Percentiles rank a stretch among this genome's conserved stretches.
Conservation (phyloP, 2,329 filamentous ascomycete species). For the Phaeosphaeriaceae sp. region DNA sequence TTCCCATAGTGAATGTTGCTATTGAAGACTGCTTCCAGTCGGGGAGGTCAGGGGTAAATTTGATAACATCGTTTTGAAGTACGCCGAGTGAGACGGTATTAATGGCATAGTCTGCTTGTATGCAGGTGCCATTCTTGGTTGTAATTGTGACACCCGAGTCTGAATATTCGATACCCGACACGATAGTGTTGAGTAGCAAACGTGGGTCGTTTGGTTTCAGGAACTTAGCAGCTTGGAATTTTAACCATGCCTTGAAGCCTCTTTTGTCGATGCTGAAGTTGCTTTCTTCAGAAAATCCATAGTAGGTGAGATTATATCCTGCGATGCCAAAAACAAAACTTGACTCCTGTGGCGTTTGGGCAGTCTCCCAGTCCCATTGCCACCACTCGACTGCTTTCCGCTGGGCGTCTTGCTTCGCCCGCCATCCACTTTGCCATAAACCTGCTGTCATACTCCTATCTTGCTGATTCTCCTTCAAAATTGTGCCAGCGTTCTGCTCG, state of each 20-base stretch:
- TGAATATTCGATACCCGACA: constrained; percentile 62
- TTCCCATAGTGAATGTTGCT: constrained; percentile 70
- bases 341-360: constrained; percentile 63
- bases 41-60: constrained; percentile 65
- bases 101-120: constrained; percentile 67
- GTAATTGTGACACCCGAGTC: constrained; percentile 60
- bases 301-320: constrained; percentile 66
- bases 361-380: constrained; percentile 64
- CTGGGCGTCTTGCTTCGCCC: constrained; percentile 61
- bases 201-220: constrained; percentile 62
- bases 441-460: constrained; percentile 67
- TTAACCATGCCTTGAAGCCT: constrained; percentile 66
- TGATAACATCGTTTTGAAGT: constrained; percentile 65
- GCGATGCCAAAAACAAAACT: constrained; percentile 63
- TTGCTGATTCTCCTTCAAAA: constrained; percentile 66
- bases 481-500: constrained; percentile 61
- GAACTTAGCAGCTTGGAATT: constrained; percentile 64
- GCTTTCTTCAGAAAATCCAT: constrained; percentile 67
- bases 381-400: constrained; percentile 69
- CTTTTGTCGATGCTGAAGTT: constrained; percentile 67
- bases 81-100: constrained; percentile 73
- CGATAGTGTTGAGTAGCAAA: constrained; percentile 63
- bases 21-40: constrained; percentile 70
- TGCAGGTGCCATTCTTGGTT: constrained; percentile 61
- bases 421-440: constrained; percentile 67